A percentile compares a stretch with the other conserved stretches of the same genome.
phyloP scores from a whole-genome alignment of 179 eudicot species.

The Carnegiea gigantea region DNA sequence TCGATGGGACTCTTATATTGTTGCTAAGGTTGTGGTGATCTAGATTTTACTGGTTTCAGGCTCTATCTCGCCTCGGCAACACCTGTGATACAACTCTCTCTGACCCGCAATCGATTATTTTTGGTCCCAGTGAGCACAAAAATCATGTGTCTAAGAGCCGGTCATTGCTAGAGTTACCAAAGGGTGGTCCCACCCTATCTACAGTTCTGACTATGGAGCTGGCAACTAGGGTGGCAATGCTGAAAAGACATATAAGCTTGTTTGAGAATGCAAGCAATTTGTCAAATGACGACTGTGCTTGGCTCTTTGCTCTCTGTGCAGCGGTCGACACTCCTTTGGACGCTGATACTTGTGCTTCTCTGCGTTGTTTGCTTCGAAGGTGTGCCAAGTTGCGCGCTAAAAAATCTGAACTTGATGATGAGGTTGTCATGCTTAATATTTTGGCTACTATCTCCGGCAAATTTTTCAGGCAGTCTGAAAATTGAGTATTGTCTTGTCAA shows the following conservation, averaged over 20 bases:
- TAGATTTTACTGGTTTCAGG: constrained; percentile 37
- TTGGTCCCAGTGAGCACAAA: constrained; percentile 17
- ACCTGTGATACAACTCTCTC: constrained; percentile 25
- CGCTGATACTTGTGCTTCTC: constrained; percentile 77
- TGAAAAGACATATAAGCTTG: constrained; percentile 54
- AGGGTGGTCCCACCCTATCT: constrained; percentile 57
- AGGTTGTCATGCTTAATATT: constrained; percentile 70
- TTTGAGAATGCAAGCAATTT: constrained; percentile 41
- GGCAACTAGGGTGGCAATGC: constrained; percentile 52
- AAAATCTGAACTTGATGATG: constrained; percentile 68
- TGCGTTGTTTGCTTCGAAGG: constrained; percentile 74
- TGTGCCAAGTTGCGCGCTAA: constrained; percentile 67
- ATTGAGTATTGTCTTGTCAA: constrained; percentile 15
- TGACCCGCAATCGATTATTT: constrained; percentile 28
- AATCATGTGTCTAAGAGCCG: constrained; percentile 11
- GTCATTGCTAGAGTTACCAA: constrained; percentile 24
- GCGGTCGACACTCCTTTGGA: constrained; percentile 75
- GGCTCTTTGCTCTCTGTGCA: constrained; percentile 88
- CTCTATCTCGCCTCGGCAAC: constrained; percentile 40
- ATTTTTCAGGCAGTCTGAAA: constrained; percentile 72
- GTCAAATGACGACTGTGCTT: constrained; percentile 51
- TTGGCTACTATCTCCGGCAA: constrained; percentile 69
- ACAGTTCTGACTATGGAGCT: constrained; percentile 58
- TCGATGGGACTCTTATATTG: neutral
- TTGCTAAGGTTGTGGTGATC: neutral